A percentile compares a stretch with the other conserved stretches of the same genome.
These are phyloP conservation scores for Cercospora sesami DNA, from an alignment of 2,329 filamentous ascomycete genomes.

Conservation along the genomic window DNA sequence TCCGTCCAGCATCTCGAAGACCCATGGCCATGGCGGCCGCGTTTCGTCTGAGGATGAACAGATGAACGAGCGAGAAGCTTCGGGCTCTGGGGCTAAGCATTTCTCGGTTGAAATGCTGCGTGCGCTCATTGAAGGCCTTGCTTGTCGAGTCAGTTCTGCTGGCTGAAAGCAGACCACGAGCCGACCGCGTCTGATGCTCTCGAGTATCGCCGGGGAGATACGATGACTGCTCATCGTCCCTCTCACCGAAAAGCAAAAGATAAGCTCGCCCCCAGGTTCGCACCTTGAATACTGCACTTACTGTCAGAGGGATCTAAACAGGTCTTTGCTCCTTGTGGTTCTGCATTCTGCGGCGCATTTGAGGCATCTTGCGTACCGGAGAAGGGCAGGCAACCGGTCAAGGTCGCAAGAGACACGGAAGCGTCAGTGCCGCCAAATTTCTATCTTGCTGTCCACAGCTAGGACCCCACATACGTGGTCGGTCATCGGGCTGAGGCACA, in stretches of 20 bases:
- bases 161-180: neutral
- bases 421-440: neutral
- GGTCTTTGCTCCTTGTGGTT: neutral
- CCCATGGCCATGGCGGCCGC: neutral
- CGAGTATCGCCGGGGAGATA: neutral
- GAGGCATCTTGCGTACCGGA: neutral
- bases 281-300: neutral
- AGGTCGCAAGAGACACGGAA: neutral
- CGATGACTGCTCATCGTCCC: neutral
- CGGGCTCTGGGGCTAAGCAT: too few species aligned
- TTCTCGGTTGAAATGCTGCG: too few species aligned
- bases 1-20: neutral
- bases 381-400: neutral
- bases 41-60: neutral
- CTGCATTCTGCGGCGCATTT: neutral
- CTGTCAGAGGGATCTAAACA: neutral
- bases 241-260: neutral
- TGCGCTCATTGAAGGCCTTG: too few species aligned
- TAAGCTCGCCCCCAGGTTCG: neutral
- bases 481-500: neutral
- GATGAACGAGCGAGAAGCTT: neutral
- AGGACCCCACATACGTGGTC: neutral
- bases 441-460: neutral
- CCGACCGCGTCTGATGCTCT: neutral
- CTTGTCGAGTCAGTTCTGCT: neutral